These are phyloP conservation scores for Carpinus fangiana DNA, from an alignment of 306 rosid genomes.

Conservation along the genomic window DNA sequence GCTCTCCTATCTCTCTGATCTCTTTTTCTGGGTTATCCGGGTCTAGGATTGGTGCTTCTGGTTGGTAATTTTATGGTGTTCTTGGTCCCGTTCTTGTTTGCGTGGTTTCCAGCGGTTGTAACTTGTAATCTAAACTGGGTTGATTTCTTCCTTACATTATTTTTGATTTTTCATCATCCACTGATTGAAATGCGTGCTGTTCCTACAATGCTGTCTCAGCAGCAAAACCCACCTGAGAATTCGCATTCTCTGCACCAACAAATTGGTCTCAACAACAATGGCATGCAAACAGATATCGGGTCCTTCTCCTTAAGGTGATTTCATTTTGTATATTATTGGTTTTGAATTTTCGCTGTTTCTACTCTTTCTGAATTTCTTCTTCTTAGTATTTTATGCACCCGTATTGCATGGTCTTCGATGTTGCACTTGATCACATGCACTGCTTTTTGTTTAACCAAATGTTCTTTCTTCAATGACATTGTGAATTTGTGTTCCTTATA, in stretches of 20 bases:
- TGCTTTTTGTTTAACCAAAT: background rate
- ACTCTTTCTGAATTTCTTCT: constrained; percentile 4
- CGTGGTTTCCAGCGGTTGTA: background rate
- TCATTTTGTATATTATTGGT: background rate
- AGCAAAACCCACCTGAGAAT: constrained; percentile 36
- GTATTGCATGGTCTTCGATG: constrained; percentile 39
- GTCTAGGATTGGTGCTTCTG: background rate
- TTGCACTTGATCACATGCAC: constrained; percentile 11
- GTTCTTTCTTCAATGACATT: background rate
- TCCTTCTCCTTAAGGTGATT: constrained; percentile 59
- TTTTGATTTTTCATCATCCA: constrained; percentile 3
- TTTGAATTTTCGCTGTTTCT: background rate
- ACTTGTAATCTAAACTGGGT: constrained; percentile 30
- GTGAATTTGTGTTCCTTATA: background rate
- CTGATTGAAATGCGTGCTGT: constrained; percentile 10
- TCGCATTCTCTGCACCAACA: constrained; percentile 39
- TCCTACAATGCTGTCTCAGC: constrained; percentile 35
- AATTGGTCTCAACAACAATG: constrained; percentile 16
- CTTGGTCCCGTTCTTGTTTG: constrained; percentile 11
- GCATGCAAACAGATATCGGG: constrained; percentile 24
- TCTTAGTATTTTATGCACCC: background rate
- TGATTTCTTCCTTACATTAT: background rate
- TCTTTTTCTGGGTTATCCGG: constrained; percentile 19
- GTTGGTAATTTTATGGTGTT: constrained; percentile 39
- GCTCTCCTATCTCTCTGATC: constrained; percentile 13